Percentiles rank a stretch among this genome's conserved stretches.
Evolutionary conservation across 1,284 basidiomycete genomes (phyloP).

Genomic region (Tetrapyrgos nigripes): DNA sequence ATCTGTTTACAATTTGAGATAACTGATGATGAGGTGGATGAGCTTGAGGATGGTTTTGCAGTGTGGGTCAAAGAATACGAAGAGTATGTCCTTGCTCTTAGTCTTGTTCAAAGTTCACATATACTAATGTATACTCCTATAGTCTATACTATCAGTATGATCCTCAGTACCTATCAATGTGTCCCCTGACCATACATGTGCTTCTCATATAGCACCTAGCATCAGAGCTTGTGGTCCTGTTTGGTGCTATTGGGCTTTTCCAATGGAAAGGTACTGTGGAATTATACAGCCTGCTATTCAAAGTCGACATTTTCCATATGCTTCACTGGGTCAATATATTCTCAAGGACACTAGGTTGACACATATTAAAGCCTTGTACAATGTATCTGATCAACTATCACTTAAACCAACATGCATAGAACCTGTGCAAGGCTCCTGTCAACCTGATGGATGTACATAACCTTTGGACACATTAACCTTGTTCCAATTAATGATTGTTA

Average conservation of each 20-base stretch:
- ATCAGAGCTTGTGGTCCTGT: slow-evolving; percentile 42
- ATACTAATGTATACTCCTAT: slow-evolving; percentile 25
- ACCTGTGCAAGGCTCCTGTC: neutral
- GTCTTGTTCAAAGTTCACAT: neutral
- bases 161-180: slow-evolving; percentile 34
- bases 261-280: slow-evolving; percentile 42
- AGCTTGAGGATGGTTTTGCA: slow-evolving; percentile 39
- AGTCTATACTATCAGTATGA: slow-evolving; percentile 49
- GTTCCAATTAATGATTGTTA: slow-evolving; percentile 22
- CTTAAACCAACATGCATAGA: slow-evolving; percentile 11
- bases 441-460: slow-evolving; percentile 28
- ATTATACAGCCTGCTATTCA: slow-evolving; percentile 28
- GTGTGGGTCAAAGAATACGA: slow-evolving; percentile 52
- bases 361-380: slow-evolving; percentile 30
- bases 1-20: slow-evolving; percentile 49
- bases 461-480: slow-evolving; percentile 37
- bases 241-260: too few relatives aligned
- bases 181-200: slow-evolving; percentile 46
- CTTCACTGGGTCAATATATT: slow-evolving; percentile 32
- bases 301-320: slow-evolving; percentile 36
- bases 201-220: slow-evolving; percentile 45
- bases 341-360: slow-evolving; percentile 31
- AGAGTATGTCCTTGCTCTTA: slow-evolving; percentile 33
- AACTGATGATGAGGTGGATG: slow-evolving; percentile 35
- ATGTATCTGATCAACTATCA: slow-evolving; percentile 21